phyloP scores from a whole-genome alignment of 2,329 filamentous ascomycete genomes.

The Sarocladium kiliense region DNA sequence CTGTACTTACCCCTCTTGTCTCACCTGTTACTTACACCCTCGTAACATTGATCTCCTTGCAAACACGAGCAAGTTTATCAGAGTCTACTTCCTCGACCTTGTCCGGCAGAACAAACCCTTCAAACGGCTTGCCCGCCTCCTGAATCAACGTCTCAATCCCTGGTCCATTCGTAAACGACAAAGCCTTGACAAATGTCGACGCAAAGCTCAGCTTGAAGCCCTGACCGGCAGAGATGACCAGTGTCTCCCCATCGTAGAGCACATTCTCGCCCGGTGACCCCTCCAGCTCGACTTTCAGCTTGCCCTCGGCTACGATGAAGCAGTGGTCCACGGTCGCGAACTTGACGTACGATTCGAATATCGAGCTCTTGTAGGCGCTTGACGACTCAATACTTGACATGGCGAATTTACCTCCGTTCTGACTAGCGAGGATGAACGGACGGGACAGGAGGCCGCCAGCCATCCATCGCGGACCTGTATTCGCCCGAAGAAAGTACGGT shows the following conservation, averaged over 20 bases:
- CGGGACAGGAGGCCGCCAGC: conserved; percentile 39
- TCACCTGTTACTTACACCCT: too few species aligned
- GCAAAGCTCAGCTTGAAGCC: conserved; percentile 38
- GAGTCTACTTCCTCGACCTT: conserved; percentile 6
- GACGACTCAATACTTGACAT: conserved; percentile 48
- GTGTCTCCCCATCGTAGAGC: conserved; percentile 38
- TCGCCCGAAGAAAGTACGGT: conserved; percentile 47
- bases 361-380: conserved; percentile 26
- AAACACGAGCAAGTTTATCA: neutral
- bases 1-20: too few species aligned
- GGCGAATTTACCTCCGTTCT: conserved; percentile 43
- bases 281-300: conserved; percentile 35
- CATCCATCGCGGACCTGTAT: conserved; percentile 41
- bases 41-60: neutral
- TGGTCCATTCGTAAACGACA: conserved; percentile 42
- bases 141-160: conserved; percentile 43
- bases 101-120: conserved; percentile 34
- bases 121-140: conserved; percentile 26
- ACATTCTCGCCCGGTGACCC: conserved; percentile 18
- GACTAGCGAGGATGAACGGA: conserved; percentile 42
- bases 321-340: conserved; percentile 48
- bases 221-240: conserved; percentile 41
- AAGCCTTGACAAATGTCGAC: conserved; percentile 40
- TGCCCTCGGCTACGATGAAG: conserved; percentile 42
- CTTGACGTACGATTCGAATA: conserved; percentile 30